phyloP scores from a whole-genome alignment of 2,329 filamentous ascomycete genomes.

The Fusarium marasasianum region DNA sequence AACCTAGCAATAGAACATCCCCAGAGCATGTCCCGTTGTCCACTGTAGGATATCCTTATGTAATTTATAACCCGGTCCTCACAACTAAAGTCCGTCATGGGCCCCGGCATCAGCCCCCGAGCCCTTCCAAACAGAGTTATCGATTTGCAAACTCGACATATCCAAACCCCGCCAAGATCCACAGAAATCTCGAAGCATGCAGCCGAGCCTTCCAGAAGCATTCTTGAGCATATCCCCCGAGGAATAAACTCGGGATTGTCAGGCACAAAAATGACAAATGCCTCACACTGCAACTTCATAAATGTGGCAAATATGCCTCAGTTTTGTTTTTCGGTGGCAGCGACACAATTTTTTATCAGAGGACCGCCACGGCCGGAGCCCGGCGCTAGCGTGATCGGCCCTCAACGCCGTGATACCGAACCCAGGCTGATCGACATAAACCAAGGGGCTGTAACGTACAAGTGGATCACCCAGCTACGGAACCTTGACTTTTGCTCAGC shows the following conservation, averaged over 20 bases:
- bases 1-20: not conserved
- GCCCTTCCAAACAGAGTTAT: not conserved
- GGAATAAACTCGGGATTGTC: not conserved
- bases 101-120: not conserved
- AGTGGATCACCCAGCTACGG: not conserved
- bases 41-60: not conserved
- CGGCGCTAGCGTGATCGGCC: conserved; percentile 23
- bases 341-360: not conserved
- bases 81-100: not conserved
- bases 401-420: conserved; percentile 24
- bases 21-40: not conserved
- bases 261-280: not conserved
- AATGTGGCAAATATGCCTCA: not conserved
- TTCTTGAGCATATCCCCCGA: not conserved
- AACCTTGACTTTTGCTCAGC: not conserved
- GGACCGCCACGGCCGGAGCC: not conserved
- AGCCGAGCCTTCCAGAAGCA: conserved; percentile 4
- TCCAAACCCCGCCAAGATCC: not conserved
- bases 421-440: conserved; percentile 13
- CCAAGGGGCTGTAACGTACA: not conserved
- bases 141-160: not conserved
- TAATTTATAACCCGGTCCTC: not conserved
- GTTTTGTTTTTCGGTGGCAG: not conserved
- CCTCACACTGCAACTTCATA: not conserved
- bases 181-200: not conserved